Evolutionary conservation across 2,329 filamentous ascomycete species (phyloP).

Genomic region (Paraphaeosphaeria minitans): DNA sequence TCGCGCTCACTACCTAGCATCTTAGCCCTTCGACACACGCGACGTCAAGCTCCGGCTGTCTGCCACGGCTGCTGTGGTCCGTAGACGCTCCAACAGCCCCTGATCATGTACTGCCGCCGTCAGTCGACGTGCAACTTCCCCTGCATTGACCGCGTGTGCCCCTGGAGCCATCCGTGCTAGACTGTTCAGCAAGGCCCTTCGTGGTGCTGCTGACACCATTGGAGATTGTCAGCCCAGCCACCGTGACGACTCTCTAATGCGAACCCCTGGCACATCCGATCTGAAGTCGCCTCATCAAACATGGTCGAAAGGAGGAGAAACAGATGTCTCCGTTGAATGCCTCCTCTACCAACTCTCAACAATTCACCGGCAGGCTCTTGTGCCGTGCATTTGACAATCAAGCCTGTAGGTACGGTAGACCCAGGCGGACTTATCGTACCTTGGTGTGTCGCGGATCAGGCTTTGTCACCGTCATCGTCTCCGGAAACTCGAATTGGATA

Average conservation of each 20-base stretch:
- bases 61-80: constrained; percentile 1
- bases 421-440: neutral
- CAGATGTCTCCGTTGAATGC: constrained; percentile 17
- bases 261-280: constrained; percentile 27
- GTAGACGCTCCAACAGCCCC: neutral
- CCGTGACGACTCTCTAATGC: constrained; percentile 34
- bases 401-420: neutral
- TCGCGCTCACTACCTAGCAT: constrained; percentile 1
- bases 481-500: constrained; percentile 34
- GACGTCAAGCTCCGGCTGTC: constrained; percentile 1
- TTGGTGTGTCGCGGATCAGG: neutral
- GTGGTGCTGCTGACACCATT: constrained; percentile 22
- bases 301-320: constrained; percentile 27
- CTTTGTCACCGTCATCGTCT: constrained; percentile 21
- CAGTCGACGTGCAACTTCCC: neutral
- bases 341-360: neutral
- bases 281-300: constrained; percentile 11
- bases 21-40: neutral
- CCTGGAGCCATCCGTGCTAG: neutral
- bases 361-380: neutral
- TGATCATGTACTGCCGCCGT: neutral
- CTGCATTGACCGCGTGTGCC: constrained; percentile 1
- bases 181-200: neutral
- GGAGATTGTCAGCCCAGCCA: constrained; percentile 23
- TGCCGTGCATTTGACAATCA: neutral